Conservation (phyloP, 1,284 basidiomycete genomes). For the Cutaneotrichosporon spelunceum region DNA sequence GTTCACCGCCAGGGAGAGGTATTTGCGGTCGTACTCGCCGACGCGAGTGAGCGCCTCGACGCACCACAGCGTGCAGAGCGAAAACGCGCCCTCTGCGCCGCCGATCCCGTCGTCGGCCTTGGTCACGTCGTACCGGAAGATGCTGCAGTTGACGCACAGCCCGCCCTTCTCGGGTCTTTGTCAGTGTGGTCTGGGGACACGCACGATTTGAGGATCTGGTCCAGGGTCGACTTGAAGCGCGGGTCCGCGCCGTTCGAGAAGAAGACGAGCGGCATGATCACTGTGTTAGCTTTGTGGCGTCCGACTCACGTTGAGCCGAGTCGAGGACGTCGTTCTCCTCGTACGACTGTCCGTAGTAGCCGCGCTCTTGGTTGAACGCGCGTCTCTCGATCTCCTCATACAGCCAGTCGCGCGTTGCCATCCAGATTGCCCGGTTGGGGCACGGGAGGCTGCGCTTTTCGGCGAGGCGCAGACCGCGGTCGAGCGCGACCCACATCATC, state of each 20-base stretch:
- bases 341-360: constrained; percentile 52
- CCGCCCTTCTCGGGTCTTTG: constrained; percentile 72
- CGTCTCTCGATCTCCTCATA: constrained; percentile 72
- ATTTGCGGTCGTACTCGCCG: constrained; percentile 62
- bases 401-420: constrained; percentile 67
- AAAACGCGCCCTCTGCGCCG: constrained; percentile 75
- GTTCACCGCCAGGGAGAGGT: constrained; percentile 53
- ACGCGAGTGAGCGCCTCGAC: constrained; percentile 82
- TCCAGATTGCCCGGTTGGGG: constrained; percentile 61
- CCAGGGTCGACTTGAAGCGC: constrained; percentile 76
- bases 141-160: constrained; percentile 67
- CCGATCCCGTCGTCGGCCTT: constrained; percentile 86
- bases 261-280: constrained; percentile 59
- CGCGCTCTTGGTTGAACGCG: constrained; percentile 53
- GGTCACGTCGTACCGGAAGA: constrained; percentile 64
- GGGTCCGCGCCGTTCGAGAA: constrained; percentile 67
- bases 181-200: constrained; percentile 10
- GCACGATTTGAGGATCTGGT: constrained; percentile 67
- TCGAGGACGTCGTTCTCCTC: constrained; percentile 54
- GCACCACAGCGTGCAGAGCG: constrained; percentile 58
- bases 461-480: constrained; percentile 80
- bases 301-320: constrained; percentile 45
- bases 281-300: neutral
- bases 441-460: constrained; percentile 69
- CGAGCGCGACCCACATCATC: constrained; percentile 92